These are phyloP conservation scores for Kwoniella sp. DNA, from an alignment of 768 basidiomycete genomes.

Conservation along the genomic window DNA sequence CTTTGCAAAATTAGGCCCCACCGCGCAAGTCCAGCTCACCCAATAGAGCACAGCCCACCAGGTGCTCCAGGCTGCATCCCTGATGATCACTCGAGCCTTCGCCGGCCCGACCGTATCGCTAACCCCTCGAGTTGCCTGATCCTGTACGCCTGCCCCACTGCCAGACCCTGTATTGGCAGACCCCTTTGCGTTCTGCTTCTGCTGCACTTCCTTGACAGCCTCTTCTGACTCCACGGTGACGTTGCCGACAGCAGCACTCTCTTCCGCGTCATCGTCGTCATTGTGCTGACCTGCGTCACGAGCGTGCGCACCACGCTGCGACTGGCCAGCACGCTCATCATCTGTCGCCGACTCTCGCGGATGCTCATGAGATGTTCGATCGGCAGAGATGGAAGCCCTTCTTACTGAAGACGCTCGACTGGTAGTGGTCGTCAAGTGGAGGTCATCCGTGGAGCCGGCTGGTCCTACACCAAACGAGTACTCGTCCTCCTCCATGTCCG, in stretches of 20 bases:
- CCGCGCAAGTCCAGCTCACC: slow-evolving; percentile 52
- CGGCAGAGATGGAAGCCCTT: slow-evolving; percentile 16
- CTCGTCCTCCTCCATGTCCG: slow-evolving; percentile 46
- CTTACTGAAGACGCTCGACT: slow-evolving; percentile 13
- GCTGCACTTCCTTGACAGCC: slow-evolving; percentile 8
- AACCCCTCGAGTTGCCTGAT: neutral
- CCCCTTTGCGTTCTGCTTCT: neutral
- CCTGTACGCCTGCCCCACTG: neutral
- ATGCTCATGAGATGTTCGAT: slow-evolving; percentile 2
- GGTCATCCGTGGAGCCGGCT: neutral
- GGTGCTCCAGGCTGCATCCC: slow-evolving; percentile 62
- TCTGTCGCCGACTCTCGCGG: neutral
- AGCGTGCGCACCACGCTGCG: neutral
- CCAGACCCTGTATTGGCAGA: neutral
- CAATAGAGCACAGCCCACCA: slow-evolving; percentile 72
- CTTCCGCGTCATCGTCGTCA: neutral
- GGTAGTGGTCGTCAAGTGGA: slow-evolving; percentile 22
- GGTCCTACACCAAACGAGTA: neutral
- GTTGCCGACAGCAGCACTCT: slow-evolving; percentile 5
- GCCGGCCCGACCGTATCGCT: slow-evolving; percentile 51
- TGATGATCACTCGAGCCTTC: slow-evolving; percentile 58
- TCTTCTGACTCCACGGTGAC: slow-evolving; percentile 15
- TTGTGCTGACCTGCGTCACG: neutral
- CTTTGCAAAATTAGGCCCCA: neutral
- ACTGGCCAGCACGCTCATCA: neutral